phyloP scores from a whole-genome alignment of 768 basidiomycete genomes.

The Pleurotus salmoneostramineus region DNA sequence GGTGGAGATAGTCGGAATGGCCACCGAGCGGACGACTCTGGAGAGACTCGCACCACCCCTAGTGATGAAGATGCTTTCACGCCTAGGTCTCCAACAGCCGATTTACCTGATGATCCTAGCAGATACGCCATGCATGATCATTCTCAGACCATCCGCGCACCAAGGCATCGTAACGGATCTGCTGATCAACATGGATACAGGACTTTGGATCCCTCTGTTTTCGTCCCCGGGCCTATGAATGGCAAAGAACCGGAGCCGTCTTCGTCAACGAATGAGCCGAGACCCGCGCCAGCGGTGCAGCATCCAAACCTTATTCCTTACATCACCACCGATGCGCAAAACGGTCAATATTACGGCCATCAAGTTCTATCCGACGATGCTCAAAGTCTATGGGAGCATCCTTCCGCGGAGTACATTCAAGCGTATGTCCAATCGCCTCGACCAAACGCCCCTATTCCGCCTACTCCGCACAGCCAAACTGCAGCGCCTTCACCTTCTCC shows the following conservation, averaged over 20 bases:
- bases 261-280: background rate
- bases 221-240: slow-evolving; percentile 25
- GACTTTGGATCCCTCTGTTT: slow-evolving; percentile 54
- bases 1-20: slow-evolving; percentile 33
- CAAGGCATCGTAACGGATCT: slow-evolving; percentile 50
- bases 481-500: slow-evolving; percentile 74
- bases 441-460: slow-evolving; percentile 74
- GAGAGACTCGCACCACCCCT: slow-evolving; percentile 39
- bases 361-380: slow-evolving; percentile 52
- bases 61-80: slow-evolving; percentile 59
- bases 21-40: slow-evolving; percentile 40
- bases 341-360: slow-evolving; percentile 32
- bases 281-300: background rate
- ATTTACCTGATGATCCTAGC: slow-evolving; percentile 45
- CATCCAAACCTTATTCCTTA: slow-evolving; percentile 6
- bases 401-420: slow-evolving; percentile 55
- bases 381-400: slow-evolving; percentile 56
- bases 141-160: slow-evolving; percentile 28
- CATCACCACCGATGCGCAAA: slow-evolving; percentile 13
- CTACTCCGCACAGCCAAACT: slow-evolving; percentile 74
- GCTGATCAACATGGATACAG: slow-evolving; percentile 62
- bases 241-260: slow-evolving; percentile 5
- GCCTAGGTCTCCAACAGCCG: slow-evolving; percentile 62
- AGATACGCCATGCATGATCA: slow-evolving; percentile 1
- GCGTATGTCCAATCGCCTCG: slow-evolving; percentile 56